Conservation (phyloP, 2,329 filamentous ascomycete genomes). For the Emergomyces pasteurianus region DNA sequence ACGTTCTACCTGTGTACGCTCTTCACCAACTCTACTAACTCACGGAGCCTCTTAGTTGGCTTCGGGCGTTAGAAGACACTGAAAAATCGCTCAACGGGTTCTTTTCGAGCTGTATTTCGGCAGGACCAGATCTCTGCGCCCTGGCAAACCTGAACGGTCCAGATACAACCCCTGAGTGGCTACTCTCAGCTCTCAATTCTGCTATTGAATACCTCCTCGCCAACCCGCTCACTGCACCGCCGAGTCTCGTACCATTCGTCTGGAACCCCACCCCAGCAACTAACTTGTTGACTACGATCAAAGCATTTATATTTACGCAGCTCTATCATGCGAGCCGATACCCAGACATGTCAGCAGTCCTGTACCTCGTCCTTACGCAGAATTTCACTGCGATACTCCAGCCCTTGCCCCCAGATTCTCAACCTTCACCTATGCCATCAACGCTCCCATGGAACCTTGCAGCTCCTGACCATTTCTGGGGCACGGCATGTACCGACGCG, state of each 20-base stretch:
- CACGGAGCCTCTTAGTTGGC: slow-evolving; percentile 27
- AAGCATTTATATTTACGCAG: not conserved
- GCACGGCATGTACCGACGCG: slow-evolving; percentile 8
- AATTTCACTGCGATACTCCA: not conserved
- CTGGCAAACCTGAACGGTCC: slow-evolving; percentile 18
- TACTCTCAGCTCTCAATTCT: slow-evolving; percentile 1
- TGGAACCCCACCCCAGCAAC: not conserved
- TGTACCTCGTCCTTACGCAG: not conserved
- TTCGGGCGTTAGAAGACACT: slow-evolving; percentile 36
- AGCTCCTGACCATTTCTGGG: slow-evolving; percentile 1
- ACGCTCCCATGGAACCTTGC: not conserved
- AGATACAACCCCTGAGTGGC: not conserved
- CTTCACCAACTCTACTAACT: slow-evolving; percentile 7
- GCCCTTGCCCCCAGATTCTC: not conserved
- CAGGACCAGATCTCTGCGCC: slow-evolving; percentile 33
- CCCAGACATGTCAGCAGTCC: not conserved
- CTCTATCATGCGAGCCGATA: slow-evolving; percentile 2
- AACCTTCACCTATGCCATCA: not conserved
- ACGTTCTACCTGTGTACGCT: not conserved
- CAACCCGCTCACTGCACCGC: not conserved
- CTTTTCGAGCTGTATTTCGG: slow-evolving; percentile 41
- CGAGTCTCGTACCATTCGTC: not conserved
- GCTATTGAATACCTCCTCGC: not conserved
- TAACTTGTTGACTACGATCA: not conserved
- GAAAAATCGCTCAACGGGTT: slow-evolving; percentile 42